phyloP scores from a whole-genome alignment of 2,329 filamentous ascomycete genomes.

The Arthrobotrys pseudoclavata region DNA sequence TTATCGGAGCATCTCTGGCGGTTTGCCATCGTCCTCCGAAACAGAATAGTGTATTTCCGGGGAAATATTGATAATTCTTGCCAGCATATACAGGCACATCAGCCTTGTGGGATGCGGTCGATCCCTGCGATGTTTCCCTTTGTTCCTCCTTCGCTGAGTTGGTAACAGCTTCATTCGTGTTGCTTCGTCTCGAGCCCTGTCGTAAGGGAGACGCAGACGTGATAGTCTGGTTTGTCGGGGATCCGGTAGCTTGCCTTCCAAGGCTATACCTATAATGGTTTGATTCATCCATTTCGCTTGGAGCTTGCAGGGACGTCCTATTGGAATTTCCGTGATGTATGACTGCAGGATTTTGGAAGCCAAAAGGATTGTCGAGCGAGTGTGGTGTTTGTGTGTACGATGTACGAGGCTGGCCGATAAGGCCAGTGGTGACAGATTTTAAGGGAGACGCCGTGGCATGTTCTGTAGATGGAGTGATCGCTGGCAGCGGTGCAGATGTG shows the following conservation, averaged over 20 bases:
- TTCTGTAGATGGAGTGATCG: slow-evolving; percentile 31
- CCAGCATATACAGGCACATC: slow-evolving; percentile 66
- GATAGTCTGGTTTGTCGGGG: slow-evolving; percentile 61
- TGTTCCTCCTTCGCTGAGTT: slow-evolving; percentile 39
- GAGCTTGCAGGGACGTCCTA: slow-evolving; percentile 52
- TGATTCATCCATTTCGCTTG: slow-evolving; percentile 54
- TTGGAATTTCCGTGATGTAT: slow-evolving; percentile 55
- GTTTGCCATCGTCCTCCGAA: slow-evolving; percentile 89
- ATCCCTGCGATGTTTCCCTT: slow-evolving; percentile 48
- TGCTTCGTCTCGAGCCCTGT: slow-evolving; percentile 65
- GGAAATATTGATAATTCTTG: slow-evolving; percentile 90
- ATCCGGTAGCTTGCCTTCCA: slow-evolving; percentile 49
- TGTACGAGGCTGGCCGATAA: slow-evolving; percentile 36
- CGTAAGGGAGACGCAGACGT: slow-evolving; percentile 64
- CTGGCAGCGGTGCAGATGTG: slow-evolving; percentile 63
- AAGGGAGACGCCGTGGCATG: slow-evolving; percentile 22
- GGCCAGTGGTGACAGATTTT: slow-evolving; percentile 38
- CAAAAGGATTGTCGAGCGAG: slow-evolving; percentile 51
- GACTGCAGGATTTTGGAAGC: slow-evolving; percentile 36
- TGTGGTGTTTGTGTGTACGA: slow-evolving; percentile 39
- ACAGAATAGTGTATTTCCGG: slow-evolving; percentile 92
- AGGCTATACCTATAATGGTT: slow-evolving; percentile 57
- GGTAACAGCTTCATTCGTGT: slow-evolving; percentile 35
- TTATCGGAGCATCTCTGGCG: slow-evolving; percentile 86
- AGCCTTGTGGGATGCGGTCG: slow-evolving; percentile 31